Percentiles rank a stretch among this genome's conserved stretches.
Conservation (phyloP, 208 protist species). For the Trypanosoma rangeli region DNA sequence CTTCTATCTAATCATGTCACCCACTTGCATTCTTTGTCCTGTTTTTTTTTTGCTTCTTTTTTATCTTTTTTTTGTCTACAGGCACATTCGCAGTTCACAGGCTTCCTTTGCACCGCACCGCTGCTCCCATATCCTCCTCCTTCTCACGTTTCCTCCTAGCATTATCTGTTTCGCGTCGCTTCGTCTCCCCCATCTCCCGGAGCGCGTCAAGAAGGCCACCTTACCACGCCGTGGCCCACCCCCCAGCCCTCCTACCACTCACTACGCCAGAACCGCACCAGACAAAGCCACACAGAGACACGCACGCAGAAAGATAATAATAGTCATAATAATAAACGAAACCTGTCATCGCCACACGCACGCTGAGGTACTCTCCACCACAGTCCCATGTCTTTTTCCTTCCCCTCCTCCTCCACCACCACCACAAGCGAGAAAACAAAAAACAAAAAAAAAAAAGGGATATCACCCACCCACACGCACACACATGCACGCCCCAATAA, state of each 20-base stretch:
- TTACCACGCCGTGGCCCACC: background rate
- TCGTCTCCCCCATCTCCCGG: background rate
- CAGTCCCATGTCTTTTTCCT: background rate
- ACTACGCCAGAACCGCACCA: background rate
- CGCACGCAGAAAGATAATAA: slow-evolving; percentile 30
- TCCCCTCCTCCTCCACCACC: slow-evolving; percentile 7
- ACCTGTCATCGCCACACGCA: background rate
- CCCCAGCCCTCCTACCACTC: slow-evolving; percentile 11
- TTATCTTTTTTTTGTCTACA: slow-evolving; percentile 28
- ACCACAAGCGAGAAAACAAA: slow-evolving; percentile 19
- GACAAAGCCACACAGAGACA: background rate
- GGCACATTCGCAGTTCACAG: no score
- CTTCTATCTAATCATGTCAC: background rate
- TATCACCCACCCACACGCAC: no score
- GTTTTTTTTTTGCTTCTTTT: slow-evolving; percentile 3
- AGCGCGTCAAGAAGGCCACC: background rate
- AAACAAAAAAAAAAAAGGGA: slow-evolving; percentile 23
- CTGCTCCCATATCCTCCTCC: slow-evolving; percentile 11
- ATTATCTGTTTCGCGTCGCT: background rate
- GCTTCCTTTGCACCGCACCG: no score
- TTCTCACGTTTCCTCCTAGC: slow-evolving; percentile 7
- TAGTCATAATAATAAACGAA: no score
- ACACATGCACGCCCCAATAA: no score
- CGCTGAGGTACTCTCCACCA: background rate
- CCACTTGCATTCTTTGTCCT: background rate